Base-by-base conservation (phyloP, 2,329 filamentous ascomycete species). In the Aspergillus sp. region DNA sequence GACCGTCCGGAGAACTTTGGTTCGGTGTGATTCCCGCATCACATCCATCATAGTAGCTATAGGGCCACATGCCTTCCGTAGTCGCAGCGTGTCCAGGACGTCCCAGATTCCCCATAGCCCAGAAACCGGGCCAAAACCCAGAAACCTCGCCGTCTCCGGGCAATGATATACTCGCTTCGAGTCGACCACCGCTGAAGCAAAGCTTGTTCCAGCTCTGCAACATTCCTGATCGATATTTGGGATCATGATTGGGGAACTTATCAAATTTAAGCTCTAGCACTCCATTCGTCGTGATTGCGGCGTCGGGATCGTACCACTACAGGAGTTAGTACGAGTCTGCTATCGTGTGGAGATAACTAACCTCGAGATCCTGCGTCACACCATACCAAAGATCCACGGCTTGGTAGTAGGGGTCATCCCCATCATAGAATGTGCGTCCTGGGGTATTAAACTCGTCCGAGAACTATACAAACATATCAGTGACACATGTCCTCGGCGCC, bases 51-150 rank as follows among this genome's bases (percentile, higher is more conserved):
- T 85, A 80, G 68, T 90, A 90, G 64, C 85, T 89, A 75, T 90
- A 90, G 0, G 88, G 88, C 88, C 88, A 90, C 71, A 89, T 79
- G 4, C 88, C 88, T 61, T 90, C 87, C 0, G 87, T 90, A 1
- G 87, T 89, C 9, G 86, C 83, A 33, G 85, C 80, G 71, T 89
- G 89, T 12, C 88, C 88, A 24, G 88, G 85, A 62, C 88, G 81
- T 39, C 84, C 88, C 20, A 90, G 79, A 66, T 90, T 90, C 4
- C 88, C 88, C 86, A 90, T 89, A 0, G 86, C 80, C 88, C 88
- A 90, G 72, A 89, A 88, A 72, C 88, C 88, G 42, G 88, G 88
- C 88, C 88, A 90, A 73, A 90, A 88, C 57, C 88, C 88, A 55
- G 84, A 80, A 13, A 85, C 82, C 61, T 89, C 85, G 46, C 87